These are phyloP conservation scores for Calocybe gangraenosa DNA, from an alignment of 768 basidiomycete genomes.

Conservation along the genomic window DNA sequence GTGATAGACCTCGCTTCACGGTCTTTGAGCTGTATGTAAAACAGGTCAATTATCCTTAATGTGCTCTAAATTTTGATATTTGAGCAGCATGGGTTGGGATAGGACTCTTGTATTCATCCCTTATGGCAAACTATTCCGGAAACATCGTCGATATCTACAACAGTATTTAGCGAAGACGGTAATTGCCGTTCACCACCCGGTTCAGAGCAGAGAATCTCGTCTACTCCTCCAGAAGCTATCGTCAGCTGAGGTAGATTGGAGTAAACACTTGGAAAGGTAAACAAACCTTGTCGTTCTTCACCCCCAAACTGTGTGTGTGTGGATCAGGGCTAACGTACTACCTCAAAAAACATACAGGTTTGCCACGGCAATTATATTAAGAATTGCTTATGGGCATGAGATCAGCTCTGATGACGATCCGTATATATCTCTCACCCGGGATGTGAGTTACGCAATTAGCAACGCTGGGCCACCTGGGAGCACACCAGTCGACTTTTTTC, in stretches of 20 bases:
- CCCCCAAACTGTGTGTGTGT: neutral
- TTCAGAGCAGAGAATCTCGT: constrained; percentile 21
- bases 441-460: neutral
- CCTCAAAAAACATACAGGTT: constrained; percentile 5
- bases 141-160: constrained; percentile 22
- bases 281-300: neutral
- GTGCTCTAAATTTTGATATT: neutral
- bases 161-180: constrained; percentile 20
- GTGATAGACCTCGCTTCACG: constrained; percentile 9
- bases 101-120: constrained; percentile 1
- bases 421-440: constrained; percentile 10
- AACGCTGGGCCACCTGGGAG: constrained; percentile 10
- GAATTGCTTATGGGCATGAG: constrained; percentile 16
- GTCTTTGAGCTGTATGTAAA: neutral
- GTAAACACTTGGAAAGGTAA: constrained; percentile 25
- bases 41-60: neutral
- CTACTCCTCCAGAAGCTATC: constrained; percentile 26
- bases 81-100: constrained; percentile 11
- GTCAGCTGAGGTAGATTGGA: constrained; percentile 17
- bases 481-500: constrained; percentile 16
- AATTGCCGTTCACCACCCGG: constrained; percentile 11
- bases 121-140: constrained; percentile 22
- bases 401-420: constrained; percentile 13
- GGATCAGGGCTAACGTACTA: neutral
- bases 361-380: constrained; percentile 14